Evolutionary conservation across 257 asterid species (phyloP).

Genomic region (Nicotiana undulata): DNA sequence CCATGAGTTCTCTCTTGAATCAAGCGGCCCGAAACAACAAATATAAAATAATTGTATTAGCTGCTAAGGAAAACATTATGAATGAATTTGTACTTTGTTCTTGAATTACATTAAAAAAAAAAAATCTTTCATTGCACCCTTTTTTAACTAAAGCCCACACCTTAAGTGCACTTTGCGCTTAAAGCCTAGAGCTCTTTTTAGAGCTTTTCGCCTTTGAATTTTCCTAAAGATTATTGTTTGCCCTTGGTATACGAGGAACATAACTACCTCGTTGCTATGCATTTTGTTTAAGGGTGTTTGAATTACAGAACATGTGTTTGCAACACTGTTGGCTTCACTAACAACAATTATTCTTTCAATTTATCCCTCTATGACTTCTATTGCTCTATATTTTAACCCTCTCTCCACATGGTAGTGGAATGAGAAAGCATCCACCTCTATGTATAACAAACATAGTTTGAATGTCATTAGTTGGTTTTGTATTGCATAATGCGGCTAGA

Average conservation of each 20-base stretch:
- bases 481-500: not conserved
- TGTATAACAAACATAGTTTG: not conserved
- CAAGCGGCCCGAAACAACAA: too few relatives aligned
- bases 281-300: not conserved
- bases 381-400: not conserved
- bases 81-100: too few relatives aligned
- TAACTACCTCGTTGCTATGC: not conserved
- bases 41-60: too few relatives aligned
- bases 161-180: too few relatives aligned
- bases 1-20: too few relatives aligned
- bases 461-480: not conserved
- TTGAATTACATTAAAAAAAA: too few relatives aligned
- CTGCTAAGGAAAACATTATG: too few relatives aligned
- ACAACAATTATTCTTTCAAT: not conserved
- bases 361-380: not conserved
- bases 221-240: not conserved
- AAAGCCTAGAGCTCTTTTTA: too few relatives aligned
- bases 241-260: not conserved
- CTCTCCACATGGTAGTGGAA: not conserved
- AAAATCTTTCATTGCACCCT: too few relatives aligned
- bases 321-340: not conserved
- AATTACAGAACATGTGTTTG: not conserved
- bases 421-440: not conserved
- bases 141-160: too few relatives aligned
- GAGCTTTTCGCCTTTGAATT: too few relatives aligned